Percentiles rank a stretch among this genome's conserved stretches.
Conservation (phyloP, 2,329 filamentous ascomycete genomes). For the Trichophyton rubrum region DNA sequence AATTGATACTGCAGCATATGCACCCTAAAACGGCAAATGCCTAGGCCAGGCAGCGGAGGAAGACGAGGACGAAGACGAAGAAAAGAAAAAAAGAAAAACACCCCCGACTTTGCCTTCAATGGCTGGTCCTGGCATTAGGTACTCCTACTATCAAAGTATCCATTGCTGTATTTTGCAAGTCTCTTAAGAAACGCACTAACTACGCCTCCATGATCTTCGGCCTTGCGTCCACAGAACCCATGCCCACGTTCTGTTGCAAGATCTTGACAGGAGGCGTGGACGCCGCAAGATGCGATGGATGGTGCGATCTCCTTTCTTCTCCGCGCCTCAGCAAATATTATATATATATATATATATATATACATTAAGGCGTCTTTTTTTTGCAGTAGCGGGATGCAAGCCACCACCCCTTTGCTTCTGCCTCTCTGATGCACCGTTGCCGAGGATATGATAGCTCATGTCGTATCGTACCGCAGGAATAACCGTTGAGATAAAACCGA, state of each 20-base stretch:
- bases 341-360: too few relatives aligned
- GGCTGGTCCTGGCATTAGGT: not conserved
- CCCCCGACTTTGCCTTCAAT: not conserved
- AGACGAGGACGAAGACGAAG: not conserved
- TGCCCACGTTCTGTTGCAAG: not conserved
- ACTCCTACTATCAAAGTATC: too few relatives aligned
- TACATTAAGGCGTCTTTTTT: not conserved
- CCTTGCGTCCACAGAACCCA: not conserved
- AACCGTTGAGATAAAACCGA: not conserved
- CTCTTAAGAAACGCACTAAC: not conserved
- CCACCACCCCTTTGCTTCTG: not conserved
- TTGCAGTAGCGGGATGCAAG: not conserved
- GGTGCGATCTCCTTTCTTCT: constrained; percentile 2
- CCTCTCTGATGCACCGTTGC: constrained; percentile 1
- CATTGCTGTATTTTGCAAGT: not conserved
- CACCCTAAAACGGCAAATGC: not conserved
- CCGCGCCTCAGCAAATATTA: not conserved
- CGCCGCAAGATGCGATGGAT: not conserved
- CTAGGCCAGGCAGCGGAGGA: not conserved
- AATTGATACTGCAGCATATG: not conserved
- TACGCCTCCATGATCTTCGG: not conserved
- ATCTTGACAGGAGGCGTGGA: not conserved
- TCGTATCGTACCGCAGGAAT: not conserved
- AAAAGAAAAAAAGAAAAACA: not conserved
- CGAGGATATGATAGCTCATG: not conserved